Percentiles rank a stretch among this genome's conserved stretches.
phyloP scores from a whole-genome alignment of 352 stramenopile species.

The Pythium aristosporum region DNA sequence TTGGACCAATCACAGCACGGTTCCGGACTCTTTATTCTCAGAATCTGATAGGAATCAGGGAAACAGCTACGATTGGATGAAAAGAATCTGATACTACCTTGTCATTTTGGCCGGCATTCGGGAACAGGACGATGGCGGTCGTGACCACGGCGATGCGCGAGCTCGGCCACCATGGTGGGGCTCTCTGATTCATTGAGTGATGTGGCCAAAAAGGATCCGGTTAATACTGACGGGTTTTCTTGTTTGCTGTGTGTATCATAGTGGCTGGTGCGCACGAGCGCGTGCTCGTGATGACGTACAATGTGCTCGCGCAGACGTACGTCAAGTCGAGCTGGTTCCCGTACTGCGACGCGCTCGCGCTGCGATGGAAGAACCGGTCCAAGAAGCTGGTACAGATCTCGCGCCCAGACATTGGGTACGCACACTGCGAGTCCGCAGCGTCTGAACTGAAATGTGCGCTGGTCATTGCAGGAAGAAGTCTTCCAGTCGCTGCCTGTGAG shows the following conservation, averaged over 20 bases:
- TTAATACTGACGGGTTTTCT: background rate
- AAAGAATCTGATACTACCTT: background rate
- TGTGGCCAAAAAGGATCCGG: background rate
- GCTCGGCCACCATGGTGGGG: conserved; percentile 21
- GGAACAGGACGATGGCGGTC: conserved; percentile 2
- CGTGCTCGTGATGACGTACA: conserved; percentile 85
- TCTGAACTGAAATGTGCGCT: background rate
- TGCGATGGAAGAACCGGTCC: conserved; percentile 76
- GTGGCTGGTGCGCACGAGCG: conserved; percentile 8
- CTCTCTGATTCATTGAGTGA: background rate
- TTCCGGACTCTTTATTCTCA: background rate
- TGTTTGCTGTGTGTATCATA: background rate
- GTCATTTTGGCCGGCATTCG: too few species aligned
- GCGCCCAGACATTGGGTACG: too few species aligned
- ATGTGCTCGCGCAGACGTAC: conserved; percentile 83
- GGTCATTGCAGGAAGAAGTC: conserved; percentile 39
- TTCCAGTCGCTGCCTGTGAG: conserved; percentile 59
- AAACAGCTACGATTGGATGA: conserved; percentile 29
- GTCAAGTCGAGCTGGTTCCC: conserved; percentile 78
- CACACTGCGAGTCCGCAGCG: background rate
- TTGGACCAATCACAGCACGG: conserved; percentile 30
- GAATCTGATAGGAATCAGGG: conserved; percentile 4
- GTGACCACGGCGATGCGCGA: conserved; percentile 19
- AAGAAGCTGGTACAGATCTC: conserved; percentile 48
- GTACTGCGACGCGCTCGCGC: conserved; percentile 58